Conservation (phyloP, 257 asterid genomes). For the Mentha longifolia region DNA sequence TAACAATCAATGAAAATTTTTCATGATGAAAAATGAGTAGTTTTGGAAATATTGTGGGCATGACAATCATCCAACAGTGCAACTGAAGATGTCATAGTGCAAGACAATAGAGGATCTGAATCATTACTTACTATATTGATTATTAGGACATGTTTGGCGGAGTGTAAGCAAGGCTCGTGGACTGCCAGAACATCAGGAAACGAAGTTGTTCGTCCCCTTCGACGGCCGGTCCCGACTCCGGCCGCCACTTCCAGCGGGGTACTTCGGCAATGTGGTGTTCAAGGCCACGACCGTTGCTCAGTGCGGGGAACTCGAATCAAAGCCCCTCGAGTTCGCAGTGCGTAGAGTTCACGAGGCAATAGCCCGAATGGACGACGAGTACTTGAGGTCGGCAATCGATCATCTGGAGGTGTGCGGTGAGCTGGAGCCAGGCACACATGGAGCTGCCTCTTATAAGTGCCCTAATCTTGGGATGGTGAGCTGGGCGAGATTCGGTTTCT, state of each 20-base stretch:
- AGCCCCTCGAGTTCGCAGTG: conserved; percentile 48
- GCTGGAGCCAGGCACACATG: neutral
- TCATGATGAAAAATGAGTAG: too few species aligned
- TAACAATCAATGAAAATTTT: too few species aligned
- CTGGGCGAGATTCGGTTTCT: conserved; percentile 56
- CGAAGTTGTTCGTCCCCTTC: neutral
- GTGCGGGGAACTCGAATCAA: conserved; percentile 51
- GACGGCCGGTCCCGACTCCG: conserved; percentile 36
- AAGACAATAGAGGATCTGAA: too few species aligned
- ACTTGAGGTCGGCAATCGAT: conserved; percentile 61
- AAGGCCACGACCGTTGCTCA: conserved; percentile 46
- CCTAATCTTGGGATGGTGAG: conserved; percentile 65
- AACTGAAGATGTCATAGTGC: too few species aligned
- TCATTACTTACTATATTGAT: too few species aligned
- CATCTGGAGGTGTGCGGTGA: conserved; percentile 51
- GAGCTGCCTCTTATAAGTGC: conserved; percentile 46
- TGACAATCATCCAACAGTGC: too few species aligned
- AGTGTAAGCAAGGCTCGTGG: conserved; percentile 14
- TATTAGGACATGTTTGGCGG: conserved; percentile 30
- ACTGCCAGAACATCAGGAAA: conserved; percentile 6
- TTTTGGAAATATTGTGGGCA: too few species aligned
- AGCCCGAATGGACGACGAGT: conserved; percentile 53
- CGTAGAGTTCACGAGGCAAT: conserved; percentile 53
- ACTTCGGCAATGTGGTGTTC: conserved; percentile 63
- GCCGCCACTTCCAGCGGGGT: conserved; percentile 56